Evolutionary conservation across 2,329 filamentous ascomycete genomes (phyloP).

Genomic region (Nemania bipapillata): DNA sequence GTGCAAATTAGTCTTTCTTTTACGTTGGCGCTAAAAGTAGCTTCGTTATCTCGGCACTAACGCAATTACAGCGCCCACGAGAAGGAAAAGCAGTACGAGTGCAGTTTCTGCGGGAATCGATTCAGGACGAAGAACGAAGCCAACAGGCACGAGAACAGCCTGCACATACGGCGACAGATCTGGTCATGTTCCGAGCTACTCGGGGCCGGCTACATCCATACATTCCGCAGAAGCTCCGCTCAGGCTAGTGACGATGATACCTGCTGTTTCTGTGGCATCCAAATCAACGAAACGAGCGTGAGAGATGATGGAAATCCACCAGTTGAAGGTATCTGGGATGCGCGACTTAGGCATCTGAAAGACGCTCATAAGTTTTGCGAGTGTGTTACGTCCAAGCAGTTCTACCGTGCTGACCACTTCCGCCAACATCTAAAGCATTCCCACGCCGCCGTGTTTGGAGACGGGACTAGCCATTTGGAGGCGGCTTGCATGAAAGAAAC

Average conservation of each 20-base stretch:
- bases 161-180: conserved; percentile 5
- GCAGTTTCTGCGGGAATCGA: not conserved
- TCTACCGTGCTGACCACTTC: conserved; percentile 17
- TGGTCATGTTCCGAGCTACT: conserved; percentile 13
- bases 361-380: conserved; percentile 10
- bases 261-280: conserved; percentile 5
- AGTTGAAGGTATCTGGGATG: not conserved
- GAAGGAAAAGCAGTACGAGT: conserved; percentile 14
- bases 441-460: conserved; percentile 9
- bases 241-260: not conserved
- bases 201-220: not conserved
- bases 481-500: conserved; percentile 10
- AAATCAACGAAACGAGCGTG: not conserved
- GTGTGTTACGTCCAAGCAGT: conserved; percentile 7
- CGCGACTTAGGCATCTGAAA: conserved; percentile 1
- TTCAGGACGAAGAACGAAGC: conserved; percentile 15
- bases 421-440: conserved; percentile 18
- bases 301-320: not conserved
- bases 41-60: not conserved
- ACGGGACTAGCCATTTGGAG: conserved; percentile 2
- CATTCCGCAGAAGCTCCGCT: not conserved
- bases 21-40: not conserved
- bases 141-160: conserved; percentile 1
- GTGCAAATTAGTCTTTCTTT: not conserved
- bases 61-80: conserved; percentile 1